Conservation (phyloP, 192 early-diverging fungal genomes). For the Backusella parvicylindrica region DNA sequence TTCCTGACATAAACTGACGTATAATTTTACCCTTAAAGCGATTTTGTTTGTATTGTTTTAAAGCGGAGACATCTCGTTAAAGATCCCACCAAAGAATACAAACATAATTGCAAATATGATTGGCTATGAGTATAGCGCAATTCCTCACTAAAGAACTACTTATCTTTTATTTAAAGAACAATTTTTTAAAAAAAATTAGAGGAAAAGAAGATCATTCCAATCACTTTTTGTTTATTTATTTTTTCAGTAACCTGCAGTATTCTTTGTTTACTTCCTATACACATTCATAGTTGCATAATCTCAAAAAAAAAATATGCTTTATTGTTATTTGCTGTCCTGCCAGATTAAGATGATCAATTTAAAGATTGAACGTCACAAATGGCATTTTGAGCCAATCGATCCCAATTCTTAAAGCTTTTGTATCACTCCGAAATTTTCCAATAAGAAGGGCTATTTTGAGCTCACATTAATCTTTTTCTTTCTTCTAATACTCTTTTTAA, state of each 20-base stretch:
- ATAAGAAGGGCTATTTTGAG: not conserved
- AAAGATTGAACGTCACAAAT: slow-evolving; percentile 1
- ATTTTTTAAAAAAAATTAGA: not conserved
- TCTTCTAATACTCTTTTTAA: not conserved
- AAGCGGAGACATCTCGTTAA: not conserved
- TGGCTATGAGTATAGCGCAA: not conserved
- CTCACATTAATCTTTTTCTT: not conserved
- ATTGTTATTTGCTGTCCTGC: not conserved
- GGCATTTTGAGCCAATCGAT: not conserved
- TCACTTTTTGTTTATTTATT: not conserved
- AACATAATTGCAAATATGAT: not conserved
- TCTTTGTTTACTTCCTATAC: not conserved
- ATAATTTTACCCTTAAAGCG: too few relatives aligned
- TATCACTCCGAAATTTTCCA: slow-evolving; percentile 1
- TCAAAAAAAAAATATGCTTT: not conserved
- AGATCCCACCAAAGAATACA: not conserved
- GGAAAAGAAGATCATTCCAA: not conserved
- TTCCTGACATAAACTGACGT: too few relatives aligned
- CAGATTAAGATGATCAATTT: slow-evolving; percentile 5
- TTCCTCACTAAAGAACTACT: not conserved
- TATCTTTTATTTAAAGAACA: not conserved
- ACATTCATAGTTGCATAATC: not conserved
- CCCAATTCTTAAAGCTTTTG: not conserved
- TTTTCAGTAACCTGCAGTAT: not conserved
- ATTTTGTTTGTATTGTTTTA: not conserved